These are phyloP conservation scores for Chaetoscypha palmicola DNA, from an alignment of 2,329 filamentous ascomycete species.

Conservation along the genomic window DNA sequence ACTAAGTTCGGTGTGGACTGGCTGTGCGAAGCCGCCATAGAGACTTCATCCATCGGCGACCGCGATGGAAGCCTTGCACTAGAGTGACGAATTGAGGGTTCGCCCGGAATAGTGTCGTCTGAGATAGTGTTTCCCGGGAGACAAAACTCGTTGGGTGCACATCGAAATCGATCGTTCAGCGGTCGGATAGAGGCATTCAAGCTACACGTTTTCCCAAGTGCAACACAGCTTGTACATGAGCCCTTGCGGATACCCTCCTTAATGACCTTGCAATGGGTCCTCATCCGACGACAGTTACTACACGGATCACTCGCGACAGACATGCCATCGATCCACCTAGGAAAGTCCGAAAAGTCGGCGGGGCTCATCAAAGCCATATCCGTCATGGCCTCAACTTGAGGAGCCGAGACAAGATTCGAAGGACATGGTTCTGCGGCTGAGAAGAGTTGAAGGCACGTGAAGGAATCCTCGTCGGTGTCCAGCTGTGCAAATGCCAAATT, in stretches of 20 bases:
- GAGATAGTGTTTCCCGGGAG: slow-evolving; percentile 7
- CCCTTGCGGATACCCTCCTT: slow-evolving; percentile 52
- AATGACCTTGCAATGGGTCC: slow-evolving; percentile 54
- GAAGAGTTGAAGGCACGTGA: slow-evolving; percentile 53
- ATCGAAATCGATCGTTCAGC: slow-evolving; percentile 2
- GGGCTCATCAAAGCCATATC: slow-evolving; percentile 32
- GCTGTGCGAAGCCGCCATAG: slow-evolving; percentile 6
- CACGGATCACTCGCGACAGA: slow-evolving; percentile 37
- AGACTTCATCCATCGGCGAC: slow-evolving; percentile 4
- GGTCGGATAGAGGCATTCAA: slow-evolving; percentile 35
- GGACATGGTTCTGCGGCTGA: slow-evolving; percentile 33
- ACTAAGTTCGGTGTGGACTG: slow-evolving; percentile 17
- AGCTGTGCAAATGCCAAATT: slow-evolving; percentile 49
- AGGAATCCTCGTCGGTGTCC: slow-evolving; percentile 53
- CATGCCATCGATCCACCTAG: slow-evolving; percentile 29
- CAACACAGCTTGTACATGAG: slow-evolving; percentile 57
- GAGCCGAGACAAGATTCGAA: slow-evolving; percentile 27
- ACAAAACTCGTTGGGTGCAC: slow-evolving; percentile 4
- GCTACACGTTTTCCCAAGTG: slow-evolving; percentile 51
- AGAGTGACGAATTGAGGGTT: background rate
- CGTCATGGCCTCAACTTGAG: slow-evolving; percentile 27
- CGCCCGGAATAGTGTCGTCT: background rate
- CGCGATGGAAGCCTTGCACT: slow-evolving; percentile 10
- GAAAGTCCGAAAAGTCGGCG: slow-evolving; percentile 38
- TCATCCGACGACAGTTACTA: slow-evolving; percentile 42